A percentile compares a stretch with the other conserved stretches of the same genome.
Conservation (phyloP, 2,329 filamentous ascomycete genomes). For the Fusarium sp. region DNA sequence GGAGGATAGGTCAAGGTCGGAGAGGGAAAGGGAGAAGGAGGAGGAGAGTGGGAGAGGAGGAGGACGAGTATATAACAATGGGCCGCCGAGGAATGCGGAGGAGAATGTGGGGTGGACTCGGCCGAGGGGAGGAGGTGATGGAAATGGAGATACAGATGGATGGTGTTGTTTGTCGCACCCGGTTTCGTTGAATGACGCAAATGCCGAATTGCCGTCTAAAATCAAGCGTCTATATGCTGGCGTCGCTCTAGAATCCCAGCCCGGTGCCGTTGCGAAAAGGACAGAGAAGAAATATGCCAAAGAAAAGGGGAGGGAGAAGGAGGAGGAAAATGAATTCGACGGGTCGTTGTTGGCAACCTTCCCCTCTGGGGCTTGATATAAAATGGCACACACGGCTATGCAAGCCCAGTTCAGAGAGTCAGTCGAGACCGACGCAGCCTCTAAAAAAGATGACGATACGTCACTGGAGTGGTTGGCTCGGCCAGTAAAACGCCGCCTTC, state of each 20-base stretch:
- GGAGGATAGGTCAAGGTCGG: conserved; percentile 3
- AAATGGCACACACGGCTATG: conserved; percentile 9
- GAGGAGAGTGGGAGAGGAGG: conserved; percentile 1
- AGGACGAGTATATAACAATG: conserved; percentile 27
- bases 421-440: not conserved
- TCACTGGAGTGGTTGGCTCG: conserved; percentile 31
- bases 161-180: too few relatives aligned
- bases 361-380: not conserved
- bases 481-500: conserved; percentile 6
- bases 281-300: not conserved
- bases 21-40: conserved; percentile 5
- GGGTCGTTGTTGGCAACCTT: not conserved
- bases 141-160: not conserved
- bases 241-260: not conserved
- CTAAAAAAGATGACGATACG: conserved; percentile 15
- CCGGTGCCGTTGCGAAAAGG: too few relatives aligned
- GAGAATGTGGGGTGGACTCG: conserved; percentile 44
- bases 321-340: not conserved
- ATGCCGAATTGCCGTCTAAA: conserved; percentile 6
- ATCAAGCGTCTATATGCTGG: not conserved
- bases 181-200: conserved; percentile 23
- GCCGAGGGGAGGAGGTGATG: conserved; percentile 43
- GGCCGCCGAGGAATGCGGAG: conserved; percentile 42
- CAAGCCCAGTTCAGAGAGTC: conserved; percentile 17
- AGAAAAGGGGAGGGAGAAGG: not conserved